phyloP scores from a whole-genome alignment of 73 alveolate species.

The Tetrahymena thermophila region DNA sequence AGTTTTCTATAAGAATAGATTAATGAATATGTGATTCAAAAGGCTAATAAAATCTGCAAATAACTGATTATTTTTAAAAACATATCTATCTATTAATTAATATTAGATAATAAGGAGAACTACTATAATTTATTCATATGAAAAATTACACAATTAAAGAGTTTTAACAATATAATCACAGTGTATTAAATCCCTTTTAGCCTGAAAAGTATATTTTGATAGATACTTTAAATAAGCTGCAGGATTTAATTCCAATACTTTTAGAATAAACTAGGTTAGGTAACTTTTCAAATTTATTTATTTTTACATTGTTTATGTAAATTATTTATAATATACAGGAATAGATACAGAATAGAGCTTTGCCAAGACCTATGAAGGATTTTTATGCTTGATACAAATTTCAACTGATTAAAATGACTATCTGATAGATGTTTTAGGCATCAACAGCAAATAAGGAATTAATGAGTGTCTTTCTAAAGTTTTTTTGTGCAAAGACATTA shows the following conservation, averaged over 20 bases:
- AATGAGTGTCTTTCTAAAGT: background rate
- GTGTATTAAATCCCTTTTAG: background rate
- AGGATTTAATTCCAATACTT: background rate
- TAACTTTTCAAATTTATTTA: too few species aligned
- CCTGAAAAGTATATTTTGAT: background rate
- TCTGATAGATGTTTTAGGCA: slow-evolving; percentile 18
- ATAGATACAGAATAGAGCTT: slow-evolving; percentile 24
- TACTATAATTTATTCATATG: background rate
- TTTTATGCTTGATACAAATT: slow-evolving; percentile 9
- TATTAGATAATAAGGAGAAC: background rate
- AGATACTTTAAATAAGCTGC: background rate
- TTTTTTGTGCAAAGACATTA: background rate
- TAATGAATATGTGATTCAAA: background rate
- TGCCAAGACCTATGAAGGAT: slow-evolving; percentile 34
- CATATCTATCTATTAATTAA: background rate
- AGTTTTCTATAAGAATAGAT: background rate
- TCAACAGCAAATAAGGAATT: background rate
- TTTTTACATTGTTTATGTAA: too few species aligned
- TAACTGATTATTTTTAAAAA: background rate
- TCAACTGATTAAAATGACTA: slow-evolving; percentile 12
- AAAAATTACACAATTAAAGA: background rate
- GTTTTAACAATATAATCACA: background rate
- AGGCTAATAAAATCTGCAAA: background rate
- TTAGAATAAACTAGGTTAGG: background rate
- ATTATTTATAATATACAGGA: background rate